phyloP scores from a whole-genome alignment of 345 rosid genomes.

The Syzygium aqueum region DNA sequence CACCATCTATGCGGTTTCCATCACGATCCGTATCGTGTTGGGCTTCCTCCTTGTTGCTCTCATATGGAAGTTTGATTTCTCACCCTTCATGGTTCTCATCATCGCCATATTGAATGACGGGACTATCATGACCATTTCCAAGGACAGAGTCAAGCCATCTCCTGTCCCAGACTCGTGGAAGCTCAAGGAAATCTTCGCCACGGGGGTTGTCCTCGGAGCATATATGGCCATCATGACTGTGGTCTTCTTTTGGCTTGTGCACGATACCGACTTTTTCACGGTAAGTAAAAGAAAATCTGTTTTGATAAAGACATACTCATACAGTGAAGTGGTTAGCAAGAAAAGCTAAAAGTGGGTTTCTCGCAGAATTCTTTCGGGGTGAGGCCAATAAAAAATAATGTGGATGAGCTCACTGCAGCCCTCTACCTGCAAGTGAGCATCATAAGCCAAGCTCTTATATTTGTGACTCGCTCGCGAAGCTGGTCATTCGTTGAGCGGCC shows the following conservation, averaged over 20 bases:
- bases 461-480: conserved; percentile 73
- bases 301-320: background rate
- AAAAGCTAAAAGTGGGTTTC: background rate
- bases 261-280: conserved; percentile 52
- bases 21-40: conserved; percentile 73
- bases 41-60: conserved; percentile 75
- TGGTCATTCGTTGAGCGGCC: conserved; percentile 76
- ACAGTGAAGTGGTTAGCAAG: background rate
- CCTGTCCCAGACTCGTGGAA: conserved; percentile 81
- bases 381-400: conserved; percentile 21
- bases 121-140: conserved; percentile 82
- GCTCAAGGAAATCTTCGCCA: conserved; percentile 66
- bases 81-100: conserved; percentile 82
- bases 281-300: conserved; percentile 22
- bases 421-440: conserved; percentile 86
- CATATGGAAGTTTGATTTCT: conserved; percentile 70
- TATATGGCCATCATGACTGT: conserved; percentile 58
- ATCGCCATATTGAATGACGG: conserved; percentile 80
- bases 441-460: conserved; percentile 82
- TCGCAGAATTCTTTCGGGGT: conserved; percentile 46
- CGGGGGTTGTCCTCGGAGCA: conserved; percentile 66
- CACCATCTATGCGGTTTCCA: conserved; percentile 83
- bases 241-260: conserved; percentile 54
- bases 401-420: conserved; percentile 57
- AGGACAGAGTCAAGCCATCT: conserved; percentile 75